Evolutionary conservation across 2,329 filamentous ascomycete species (phyloP), one percentile per base, ranked within the genome.

Genomic region (Arthrobotrys entomopaga): DNA sequence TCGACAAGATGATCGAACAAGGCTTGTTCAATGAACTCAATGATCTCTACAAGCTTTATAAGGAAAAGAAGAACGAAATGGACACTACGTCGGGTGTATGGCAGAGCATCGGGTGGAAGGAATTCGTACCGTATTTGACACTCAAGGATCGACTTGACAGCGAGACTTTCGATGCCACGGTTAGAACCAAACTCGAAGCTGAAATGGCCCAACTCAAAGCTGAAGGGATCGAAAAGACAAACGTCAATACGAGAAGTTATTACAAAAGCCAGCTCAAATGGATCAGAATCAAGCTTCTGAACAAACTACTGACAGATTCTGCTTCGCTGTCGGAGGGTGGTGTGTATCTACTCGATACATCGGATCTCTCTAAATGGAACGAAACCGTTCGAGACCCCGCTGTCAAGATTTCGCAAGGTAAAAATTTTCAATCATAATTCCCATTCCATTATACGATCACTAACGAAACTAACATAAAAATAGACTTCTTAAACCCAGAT

Each of bases 61-160:
- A 82, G 15, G 77, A 81, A 3, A 81, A 85, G 63, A 80, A 83
- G 54, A 81, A 84, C 1, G 77, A 81, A 0, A 82, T 95, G 1
- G 92, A 98, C 79, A 85, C 88, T 77, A 91, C 87, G 0, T 88
- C 89, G 61, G 96, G 95, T 0, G 96, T 99, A 49, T 99, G 94
- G 93, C 91, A 96, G 61, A 95, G 93, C 0, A 99, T 99, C 75
- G 95, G 95, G 0, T 97, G 93, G 82, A 97, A 96, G 80, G 92
- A 99, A 80, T 90, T 98, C 79, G 86, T 91, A 67, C 85, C 87
- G 0, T 97, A 93, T 79, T 82, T 93, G 22, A 78, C 82, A 1
- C 85, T 86, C 0, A 67, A 58, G 53, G 61, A 65, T 40, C 22
- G 50, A 11, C 42, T 58, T 8, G 43, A 63, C n/a, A 57, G 15